A percentile compares a stretch with the other conserved stretches of the same genome.
phyloP scores from a whole-genome alignment of 75 land plant genomes.

The Pinus taeda region DNA sequence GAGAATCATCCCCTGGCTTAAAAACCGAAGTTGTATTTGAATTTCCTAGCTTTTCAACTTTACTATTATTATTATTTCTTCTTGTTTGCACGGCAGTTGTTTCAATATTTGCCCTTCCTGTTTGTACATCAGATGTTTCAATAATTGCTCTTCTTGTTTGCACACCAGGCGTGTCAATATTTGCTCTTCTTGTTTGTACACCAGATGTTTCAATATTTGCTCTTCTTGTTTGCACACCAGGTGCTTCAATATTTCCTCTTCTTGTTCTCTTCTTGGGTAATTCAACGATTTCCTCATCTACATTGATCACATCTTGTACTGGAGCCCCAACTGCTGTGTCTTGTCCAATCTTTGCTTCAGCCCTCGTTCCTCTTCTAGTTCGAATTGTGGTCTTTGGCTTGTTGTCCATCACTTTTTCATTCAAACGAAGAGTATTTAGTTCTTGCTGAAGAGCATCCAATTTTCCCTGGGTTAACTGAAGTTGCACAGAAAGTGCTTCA shows the following conservation, averaged over 20 bases:
- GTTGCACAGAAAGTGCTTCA: constrained; percentile 27
- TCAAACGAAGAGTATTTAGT: constrained; percentile 2
- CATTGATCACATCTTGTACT: constrained; percentile 46
- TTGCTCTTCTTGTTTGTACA: constrained; percentile 11
- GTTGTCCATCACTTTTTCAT: constrained; percentile 15
- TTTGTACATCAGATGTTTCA: constrained; percentile 18
- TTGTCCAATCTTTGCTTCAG: background rate
- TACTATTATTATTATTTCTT: background rate
- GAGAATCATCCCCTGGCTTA: background rate
- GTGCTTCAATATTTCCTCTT: background rate
- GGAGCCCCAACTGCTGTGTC: constrained; percentile 24
- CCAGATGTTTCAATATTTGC: constrained; percentile 5
- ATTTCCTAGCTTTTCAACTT: constrained; percentile 1
- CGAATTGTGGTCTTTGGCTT: constrained; percentile 4
- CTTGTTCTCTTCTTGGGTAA: background rate
- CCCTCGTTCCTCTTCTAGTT: background rate
- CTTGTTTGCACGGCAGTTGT: constrained; percentile 8
- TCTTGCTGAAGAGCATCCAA: constrained; percentile 21
- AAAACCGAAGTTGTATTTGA: background rate
- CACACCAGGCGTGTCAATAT: constrained; percentile 15
- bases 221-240: constrained; percentile 19
- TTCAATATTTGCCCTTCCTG: no score
- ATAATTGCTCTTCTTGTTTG: constrained; percentile 1
- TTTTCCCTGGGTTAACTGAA: constrained; percentile 7
- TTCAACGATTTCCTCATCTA: constrained; percentile 13